phyloP scores from a whole-genome alignment of 257 asterid species.

The Salvia rosmarinus region DNA sequence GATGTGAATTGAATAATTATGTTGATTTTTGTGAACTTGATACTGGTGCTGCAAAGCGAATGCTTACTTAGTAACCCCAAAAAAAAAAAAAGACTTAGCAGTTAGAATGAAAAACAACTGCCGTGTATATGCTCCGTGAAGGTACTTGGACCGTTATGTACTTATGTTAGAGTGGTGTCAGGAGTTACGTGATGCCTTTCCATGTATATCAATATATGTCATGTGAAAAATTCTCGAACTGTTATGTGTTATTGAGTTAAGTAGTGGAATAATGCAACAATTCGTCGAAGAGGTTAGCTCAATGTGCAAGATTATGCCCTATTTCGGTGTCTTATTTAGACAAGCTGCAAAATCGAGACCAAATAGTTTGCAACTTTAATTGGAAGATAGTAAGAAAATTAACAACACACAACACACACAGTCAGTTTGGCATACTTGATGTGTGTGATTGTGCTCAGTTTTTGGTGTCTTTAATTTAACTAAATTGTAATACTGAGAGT shows the following conservation, averaged over 20 bases:
- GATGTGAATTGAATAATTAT: not conserved
- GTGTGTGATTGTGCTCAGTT: constrained; percentile 5
- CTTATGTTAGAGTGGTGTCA: not conserved
- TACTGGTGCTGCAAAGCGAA: not conserved
- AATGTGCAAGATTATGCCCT: not conserved
- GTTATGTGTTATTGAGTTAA: not conserved
- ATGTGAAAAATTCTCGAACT: not conserved
- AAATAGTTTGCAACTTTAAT: not conserved
- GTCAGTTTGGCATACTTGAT: not conserved
- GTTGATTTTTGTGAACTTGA: not conserved
- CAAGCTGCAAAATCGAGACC: not conserved
- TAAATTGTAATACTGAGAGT: not conserved
- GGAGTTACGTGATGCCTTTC: not conserved
- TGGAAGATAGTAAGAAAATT: not conserved
- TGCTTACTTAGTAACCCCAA: constrained; percentile 1
- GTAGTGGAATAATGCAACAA: not conserved
- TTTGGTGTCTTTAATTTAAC: not conserved
- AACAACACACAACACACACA: not conserved
- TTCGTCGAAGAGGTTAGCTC: not conserved
- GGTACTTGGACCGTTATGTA: not conserved
- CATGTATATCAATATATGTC: not conserved
- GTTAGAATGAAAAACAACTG: not conserved
- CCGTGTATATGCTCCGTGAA: not conserved
- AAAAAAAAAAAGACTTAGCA: not conserved
- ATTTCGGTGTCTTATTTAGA: not conserved